A percentile compares a stretch with the other conserved stretches of the same genome.
phyloP scores from a whole-genome alignment of 169 alveolate genomes.

The Plasmodium relictum region DNA sequence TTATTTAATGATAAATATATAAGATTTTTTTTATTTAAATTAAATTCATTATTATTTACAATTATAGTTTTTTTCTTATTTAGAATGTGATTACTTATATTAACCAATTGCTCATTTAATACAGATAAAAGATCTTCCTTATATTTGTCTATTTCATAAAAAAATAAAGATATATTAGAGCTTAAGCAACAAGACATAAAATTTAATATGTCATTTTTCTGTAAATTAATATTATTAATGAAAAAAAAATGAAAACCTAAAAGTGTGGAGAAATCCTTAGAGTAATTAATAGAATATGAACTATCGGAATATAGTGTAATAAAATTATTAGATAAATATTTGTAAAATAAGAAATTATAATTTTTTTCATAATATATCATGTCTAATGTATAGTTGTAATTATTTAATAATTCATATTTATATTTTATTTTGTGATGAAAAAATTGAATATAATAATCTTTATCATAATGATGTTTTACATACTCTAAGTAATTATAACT shows the following conservation, averaged over 20 bases:
- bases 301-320: conserved; percentile 19
- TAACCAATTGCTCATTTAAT: conserved; percentile 35
- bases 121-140: conserved; percentile 15
- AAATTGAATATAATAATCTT: conserved; percentile 8
- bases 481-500: not conserved
- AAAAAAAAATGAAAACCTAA: conserved; percentile 41
- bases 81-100: conserved; percentile 21
- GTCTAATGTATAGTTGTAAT: conserved; percentile 20
- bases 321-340: conserved; percentile 20
- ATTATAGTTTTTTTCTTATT: conserved; percentile 33
- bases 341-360: conserved; percentile 31
- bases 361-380: conserved; percentile 16
- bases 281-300: not conserved
- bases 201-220: not conserved
- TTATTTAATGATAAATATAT: conserved; percentile 27
- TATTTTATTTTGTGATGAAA: conserved; percentile 46
- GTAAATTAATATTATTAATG: conserved; percentile 21
- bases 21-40: conserved; percentile 24
- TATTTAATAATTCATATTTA: conserved; percentile 10
- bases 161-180: conserved; percentile 34
- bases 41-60: conserved; percentile 27
- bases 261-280: conserved; percentile 40
- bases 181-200: conserved; percentile 29
- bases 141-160: conserved; percentile 27
- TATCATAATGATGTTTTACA: conserved; percentile 10